These are phyloP conservation scores for Colletotrichum sp. DNA, from an alignment of 2,329 filamentous ascomycete genomes.

Conservation along the genomic window DNA sequence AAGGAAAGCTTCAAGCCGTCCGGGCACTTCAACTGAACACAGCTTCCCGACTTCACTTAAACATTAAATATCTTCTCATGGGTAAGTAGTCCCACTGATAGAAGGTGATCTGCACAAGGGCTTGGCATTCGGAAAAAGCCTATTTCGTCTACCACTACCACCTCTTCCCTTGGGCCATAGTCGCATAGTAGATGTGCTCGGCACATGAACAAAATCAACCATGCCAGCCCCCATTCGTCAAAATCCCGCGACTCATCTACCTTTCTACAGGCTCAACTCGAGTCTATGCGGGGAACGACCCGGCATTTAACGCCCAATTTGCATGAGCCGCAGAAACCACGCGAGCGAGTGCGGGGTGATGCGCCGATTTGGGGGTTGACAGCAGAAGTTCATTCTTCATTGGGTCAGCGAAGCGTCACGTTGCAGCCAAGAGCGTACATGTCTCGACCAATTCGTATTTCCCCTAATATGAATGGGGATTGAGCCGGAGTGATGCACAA, in stretches of 20 bases:
- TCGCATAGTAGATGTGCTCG: neutral
- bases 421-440: neutral
- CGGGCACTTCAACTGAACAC: neutral
- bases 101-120: neutral
- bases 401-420: neutral
- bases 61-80: neutral
- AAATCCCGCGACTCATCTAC: neutral
- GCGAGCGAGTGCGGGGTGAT: neutral
- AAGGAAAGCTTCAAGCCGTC: neutral
- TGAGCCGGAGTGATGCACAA: neutral
- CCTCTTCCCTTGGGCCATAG: neutral
- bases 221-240: neutral
- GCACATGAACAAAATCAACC: neutral
- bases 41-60: neutral
- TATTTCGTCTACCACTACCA: neutral
- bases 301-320: neutral
- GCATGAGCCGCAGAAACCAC: neutral
- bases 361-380: neutral
- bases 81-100: neutral
- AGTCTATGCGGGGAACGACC: neutral
- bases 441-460: neutral
- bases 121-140: neutral
- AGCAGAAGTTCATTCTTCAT: neutral
- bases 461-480: neutral
- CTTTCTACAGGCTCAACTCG: constrained; percentile 4